Evolutionary conservation across 169 alveolate species (phyloP).

Genomic region (Neospora caninum): DNA sequence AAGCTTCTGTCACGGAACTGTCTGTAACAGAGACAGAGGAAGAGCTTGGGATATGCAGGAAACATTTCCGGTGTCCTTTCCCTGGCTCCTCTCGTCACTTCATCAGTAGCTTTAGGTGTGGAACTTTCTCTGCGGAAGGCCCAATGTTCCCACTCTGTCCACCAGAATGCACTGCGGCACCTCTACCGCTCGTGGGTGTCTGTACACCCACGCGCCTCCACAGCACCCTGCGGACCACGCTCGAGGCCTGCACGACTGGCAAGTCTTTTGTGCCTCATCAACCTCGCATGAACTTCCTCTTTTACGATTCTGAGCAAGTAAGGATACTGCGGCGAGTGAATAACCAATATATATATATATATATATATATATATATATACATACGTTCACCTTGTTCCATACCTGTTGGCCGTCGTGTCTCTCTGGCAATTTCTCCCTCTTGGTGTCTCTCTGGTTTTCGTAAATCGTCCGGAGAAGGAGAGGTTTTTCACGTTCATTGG

Average conservation of each 20-base stretch:
- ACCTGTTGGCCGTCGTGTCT: no score
- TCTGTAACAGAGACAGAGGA: background rate
- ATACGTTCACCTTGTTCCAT: no score
- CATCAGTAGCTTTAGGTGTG: background rate
- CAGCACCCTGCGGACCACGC: background rate
- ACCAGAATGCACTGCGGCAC: conserved; percentile 21
- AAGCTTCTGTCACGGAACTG: no score
- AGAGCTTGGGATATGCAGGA: background rate
- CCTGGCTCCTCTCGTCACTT: background rate
- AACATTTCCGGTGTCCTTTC: background rate
- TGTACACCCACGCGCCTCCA: conserved; percentile 23
- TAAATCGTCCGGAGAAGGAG: no score
- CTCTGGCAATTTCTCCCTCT: no score
- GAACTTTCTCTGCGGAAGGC: background rate
- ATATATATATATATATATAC: background rate
- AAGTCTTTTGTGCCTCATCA: background rate
- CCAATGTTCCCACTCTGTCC: conserved; percentile 40
- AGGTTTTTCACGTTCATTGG: background rate
- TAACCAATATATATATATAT: background rate
- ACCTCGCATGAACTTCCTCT: conserved; percentile 17
- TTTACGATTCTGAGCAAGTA: conserved; percentile 17
- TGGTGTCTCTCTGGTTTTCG: no score
- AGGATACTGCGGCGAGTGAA: background rate
- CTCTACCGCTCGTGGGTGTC: conserved; percentile 30
- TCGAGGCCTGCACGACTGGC: conserved; percentile 2